Base-by-base conservation (phyloP, 495 filamentous ascomycete genomes). In the Penicillium dipodomyicola region DNA sequence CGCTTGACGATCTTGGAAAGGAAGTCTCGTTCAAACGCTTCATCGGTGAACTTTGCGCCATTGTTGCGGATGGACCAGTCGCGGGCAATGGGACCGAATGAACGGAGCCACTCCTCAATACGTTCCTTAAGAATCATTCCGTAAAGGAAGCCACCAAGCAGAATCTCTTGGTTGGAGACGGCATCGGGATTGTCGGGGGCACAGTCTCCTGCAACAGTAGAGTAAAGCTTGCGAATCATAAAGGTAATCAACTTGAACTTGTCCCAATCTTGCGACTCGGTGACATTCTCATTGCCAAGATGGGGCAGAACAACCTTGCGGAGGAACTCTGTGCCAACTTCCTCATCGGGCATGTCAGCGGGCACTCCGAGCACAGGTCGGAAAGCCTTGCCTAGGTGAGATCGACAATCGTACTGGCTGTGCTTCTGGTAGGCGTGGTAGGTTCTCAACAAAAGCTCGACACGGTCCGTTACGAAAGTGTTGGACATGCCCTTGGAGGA, bases 191-290 rank as follows among this genome's bases (percentile, higher is more conserved):
- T 97, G 71, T 98, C 94, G 19, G 88, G 82, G 1, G 90, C 80
- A 71, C 93, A 98, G 56, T 96, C 94, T 45, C 93, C 92, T 56
- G 89, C 90, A 23, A 92, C 93, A 45, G 97, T 79, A 35, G 91
- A 84, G 65, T 98, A 97, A 43, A 98, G 82, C 68, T 98, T 98
- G 49, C 91, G 80, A 64, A 91, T 88, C 94, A 97, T 97, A 74
- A 97, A 96, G 44, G 96, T 78, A 48, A 97, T 78, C 86, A 96
- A 84, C 61, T 87, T 87, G 76, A 96, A 97, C 73, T 97, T 98
- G 75, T 97, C 91, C 50, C 80, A 79, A 63, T 97, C 85, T 67
- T 94, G 88, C 30, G 83, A 76, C 57, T 90, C 88, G 7, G 87
- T 89, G 40, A 94, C 90, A 62, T 93, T 79, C 56, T 87, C 76